Percentiles rank a stretch among this genome's conserved stretches.
These are phyloP conservation scores for Galerina sulciceps DNA, from an alignment of 768 basidiomycete species.

Conservation along the genomic window DNA sequence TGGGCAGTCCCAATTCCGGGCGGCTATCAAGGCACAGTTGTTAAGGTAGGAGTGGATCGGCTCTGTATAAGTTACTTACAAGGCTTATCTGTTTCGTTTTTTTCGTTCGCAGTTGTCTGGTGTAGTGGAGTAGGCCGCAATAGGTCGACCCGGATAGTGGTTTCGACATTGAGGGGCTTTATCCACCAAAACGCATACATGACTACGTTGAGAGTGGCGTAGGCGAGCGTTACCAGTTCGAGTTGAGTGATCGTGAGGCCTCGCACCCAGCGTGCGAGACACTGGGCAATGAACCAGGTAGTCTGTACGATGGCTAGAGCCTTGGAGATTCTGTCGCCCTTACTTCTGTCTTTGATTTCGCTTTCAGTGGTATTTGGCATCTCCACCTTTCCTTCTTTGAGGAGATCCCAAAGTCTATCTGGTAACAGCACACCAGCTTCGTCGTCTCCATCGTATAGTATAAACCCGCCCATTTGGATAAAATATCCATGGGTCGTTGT, in stretches of 20 bases:
- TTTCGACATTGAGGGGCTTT: neutral
- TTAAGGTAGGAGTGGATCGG: too few species aligned
- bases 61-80: too few species aligned
- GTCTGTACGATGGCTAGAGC: neutral
- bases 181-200: neutral
- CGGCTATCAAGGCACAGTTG: too few species aligned
- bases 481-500: constrained; percentile 1
- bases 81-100: too few species aligned
- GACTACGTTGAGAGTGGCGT: neutral
- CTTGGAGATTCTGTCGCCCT: neutral
- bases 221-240: neutral
- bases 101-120: too few species aligned
- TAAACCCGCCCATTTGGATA: neutral
- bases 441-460: neutral
- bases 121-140: too few species aligned
- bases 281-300: neutral
- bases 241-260: neutral
- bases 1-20: too few species aligned
- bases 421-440: neutral
- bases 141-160: too few species aligned
- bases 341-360: constrained; percentile 1
- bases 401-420: neutral
- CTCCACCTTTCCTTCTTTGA: neutral
- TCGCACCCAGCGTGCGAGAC: neutral
- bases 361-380: neutral